Base-by-base conservation (phyloP, 2,329 filamentous ascomycete genomes). In the Penicillium sclerotigenum region DNA sequence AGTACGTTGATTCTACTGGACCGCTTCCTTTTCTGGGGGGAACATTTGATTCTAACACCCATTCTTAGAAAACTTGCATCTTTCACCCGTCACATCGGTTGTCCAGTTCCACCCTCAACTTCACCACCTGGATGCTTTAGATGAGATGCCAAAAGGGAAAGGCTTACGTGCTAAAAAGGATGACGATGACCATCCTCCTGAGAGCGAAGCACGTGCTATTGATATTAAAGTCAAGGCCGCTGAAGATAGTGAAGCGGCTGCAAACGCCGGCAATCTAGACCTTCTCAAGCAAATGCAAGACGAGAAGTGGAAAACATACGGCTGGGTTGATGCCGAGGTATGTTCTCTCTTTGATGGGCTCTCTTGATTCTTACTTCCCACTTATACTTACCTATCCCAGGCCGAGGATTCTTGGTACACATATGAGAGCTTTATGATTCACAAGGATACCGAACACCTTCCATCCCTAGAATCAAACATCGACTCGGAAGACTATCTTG, bases 71-170 rank as follows among this genome's bases (percentile, higher is more conserved):
- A 86, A 95, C 69, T 79, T 97, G 10, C 91, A 97, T 75, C 84
- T 97, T 37, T 95, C 91, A 0, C 89, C 89, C 24, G 84, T 95
- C 43, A 86, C 87, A 38, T 88, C 90, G 2, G 84, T 96, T 42
- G 89, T 96, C 40, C 90, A 96, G 70, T 85, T 99, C 68, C 89
- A 92, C 4, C 91, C 94, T 0, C 90, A 97, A 68, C 88, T 96
- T 59, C 91, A 96, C 75, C 91, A 97, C 75, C 81, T 97, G 64
- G 94, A 97, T 75, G 93, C 94, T 4, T 76, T 86, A 43, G 81
- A 87, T 45, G 91, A 97, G 66, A 82, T 90, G 8, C 68, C 71
- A 5, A 73, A 72, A 49, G 68, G 62, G 5, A 66, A 71, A 49
- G 64, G 72, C 52, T 63, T 57, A 29, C 67, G 72, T 59, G 58